These are phyloP conservation scores for Sporothrix protearum DNA, from an alignment of 2,329 filamentous ascomycete species.

Conservation along the genomic window DNA sequence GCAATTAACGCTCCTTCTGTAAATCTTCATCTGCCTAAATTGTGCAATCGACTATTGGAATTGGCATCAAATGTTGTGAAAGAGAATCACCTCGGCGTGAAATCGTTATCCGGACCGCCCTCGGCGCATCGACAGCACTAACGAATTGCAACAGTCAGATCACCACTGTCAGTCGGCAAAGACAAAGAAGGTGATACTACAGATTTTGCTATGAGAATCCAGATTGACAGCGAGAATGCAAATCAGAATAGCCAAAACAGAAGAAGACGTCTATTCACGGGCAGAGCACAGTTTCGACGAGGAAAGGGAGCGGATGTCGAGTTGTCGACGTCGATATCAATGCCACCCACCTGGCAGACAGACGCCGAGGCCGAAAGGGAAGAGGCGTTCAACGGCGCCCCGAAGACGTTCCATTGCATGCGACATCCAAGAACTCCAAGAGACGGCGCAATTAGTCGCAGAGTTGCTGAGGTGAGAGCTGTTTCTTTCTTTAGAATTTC, in stretches of 20 bases:
- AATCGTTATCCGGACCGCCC: not conserved
- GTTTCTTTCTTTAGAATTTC: constrained; percentile 8
- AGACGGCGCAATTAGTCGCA: not conserved
- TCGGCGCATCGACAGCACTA: not conserved
- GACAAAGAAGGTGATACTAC: not conserved
- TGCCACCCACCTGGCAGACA: not conserved
- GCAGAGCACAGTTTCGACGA: too few species aligned
- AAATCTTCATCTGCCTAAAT: not conserved
- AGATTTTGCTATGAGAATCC: not conserved
- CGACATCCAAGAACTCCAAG: not conserved
- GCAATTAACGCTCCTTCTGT: not conserved
- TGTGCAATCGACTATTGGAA: not conserved
- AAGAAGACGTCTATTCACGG: not conserved
- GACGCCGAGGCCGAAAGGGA: not conserved
- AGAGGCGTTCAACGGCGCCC: not conserved
- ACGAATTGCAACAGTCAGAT: not conserved
- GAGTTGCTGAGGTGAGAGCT: constrained; percentile 5
- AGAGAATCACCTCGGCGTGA: not conserved
- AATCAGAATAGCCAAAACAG: not conserved
- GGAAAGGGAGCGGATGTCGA: not conserved
- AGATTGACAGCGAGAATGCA: not conserved
- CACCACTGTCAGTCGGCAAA: not conserved
- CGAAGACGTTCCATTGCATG: not conserved
- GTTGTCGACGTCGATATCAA: not conserved
- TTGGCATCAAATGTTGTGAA: not conserved